These are phyloP conservation scores for Chenopodium formosanum DNA, from an alignment of 148 eudicot species.

Conservation along the genomic window DNA sequence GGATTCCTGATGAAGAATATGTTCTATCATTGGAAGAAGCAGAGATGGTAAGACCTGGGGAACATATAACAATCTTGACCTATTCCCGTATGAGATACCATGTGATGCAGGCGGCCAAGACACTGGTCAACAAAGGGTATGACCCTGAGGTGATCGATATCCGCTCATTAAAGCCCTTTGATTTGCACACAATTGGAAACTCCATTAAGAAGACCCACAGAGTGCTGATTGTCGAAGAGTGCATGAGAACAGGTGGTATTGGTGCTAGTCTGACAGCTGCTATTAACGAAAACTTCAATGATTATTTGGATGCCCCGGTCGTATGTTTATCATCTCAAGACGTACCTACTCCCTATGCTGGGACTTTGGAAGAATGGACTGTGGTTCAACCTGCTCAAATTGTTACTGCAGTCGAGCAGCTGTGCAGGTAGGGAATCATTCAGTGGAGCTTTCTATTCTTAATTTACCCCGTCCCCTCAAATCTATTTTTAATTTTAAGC, in stretches of 20 bases:
- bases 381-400: conserved; percentile 84
- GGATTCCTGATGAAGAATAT: conserved; percentile 83
- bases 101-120: conserved; percentile 87
- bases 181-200: conserved; percentile 75
- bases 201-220: conserved; percentile 85
- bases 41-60: conserved; percentile 92
- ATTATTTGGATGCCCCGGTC: conserved; percentile 77
- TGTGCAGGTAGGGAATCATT: conserved; percentile 40
- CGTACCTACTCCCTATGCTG: conserved; percentile 94
- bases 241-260: conserved; percentile 91
- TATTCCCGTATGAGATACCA: conserved; percentile 95
- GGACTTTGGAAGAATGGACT: conserved; percentile 72
- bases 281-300: conserved; percentile 77
- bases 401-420: conserved; percentile 83
- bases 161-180: conserved; percentile 82
- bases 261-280: conserved; percentile 94
- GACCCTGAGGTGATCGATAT: conserved; percentile 91
- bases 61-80: conserved; percentile 71
- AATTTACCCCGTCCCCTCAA: not conserved
- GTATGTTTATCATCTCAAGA: conserved; percentile 89
- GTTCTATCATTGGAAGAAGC: conserved; percentile 72
- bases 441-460: not conserved
- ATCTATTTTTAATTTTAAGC: not conserved
- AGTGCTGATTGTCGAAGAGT: conserved; percentile 87
- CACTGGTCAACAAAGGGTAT: conserved; percentile 77